These are phyloP conservation scores for Vicia sativa DNA, from an alignment of 306 rosid species.

Conservation along the genomic window DNA sequence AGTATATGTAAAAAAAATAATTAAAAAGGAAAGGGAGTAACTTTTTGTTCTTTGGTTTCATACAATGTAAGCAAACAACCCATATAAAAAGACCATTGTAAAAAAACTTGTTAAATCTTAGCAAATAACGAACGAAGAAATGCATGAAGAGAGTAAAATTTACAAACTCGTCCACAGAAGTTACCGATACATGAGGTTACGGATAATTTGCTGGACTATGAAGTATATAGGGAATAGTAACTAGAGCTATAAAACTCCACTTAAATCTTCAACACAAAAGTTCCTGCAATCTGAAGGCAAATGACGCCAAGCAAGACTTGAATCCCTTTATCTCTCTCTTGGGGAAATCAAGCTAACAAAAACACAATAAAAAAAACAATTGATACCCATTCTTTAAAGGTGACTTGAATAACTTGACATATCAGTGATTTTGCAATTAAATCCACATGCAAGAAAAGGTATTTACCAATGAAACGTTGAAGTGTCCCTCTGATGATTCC, in stretches of 20 bases:
- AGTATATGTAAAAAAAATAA: no score
- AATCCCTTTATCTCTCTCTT: constrained; percentile 25
- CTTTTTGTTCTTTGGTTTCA: no score
- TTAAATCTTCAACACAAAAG: constrained; percentile 33
- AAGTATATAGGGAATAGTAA: constrained; percentile 26
- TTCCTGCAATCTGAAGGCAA: constrained; percentile 39
- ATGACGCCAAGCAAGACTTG: constrained; percentile 25
- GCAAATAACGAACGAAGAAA: constrained; percentile 13
- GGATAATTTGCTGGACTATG: constrained; percentile 28
- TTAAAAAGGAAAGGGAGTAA: no score
- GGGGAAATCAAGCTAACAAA: constrained; percentile 38
- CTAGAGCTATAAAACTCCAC: constrained; percentile 45
- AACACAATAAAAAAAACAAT: not conserved
- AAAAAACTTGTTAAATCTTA: not conserved
- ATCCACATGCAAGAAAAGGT: not conserved
- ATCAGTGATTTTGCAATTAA: not conserved
- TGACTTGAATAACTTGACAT: constrained; percentile 1
- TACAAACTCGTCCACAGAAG: constrained; percentile 38
- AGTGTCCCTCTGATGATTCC: constrained; percentile 2
- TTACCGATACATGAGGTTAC: constrained; percentile 21
- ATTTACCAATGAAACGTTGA: constrained; percentile 4
- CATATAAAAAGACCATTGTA: not conserved
- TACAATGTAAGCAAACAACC: not conserved
- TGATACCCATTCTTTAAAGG: constrained; percentile 22
- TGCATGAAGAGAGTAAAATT: constrained; percentile 16